Evolutionary conservation across 2,329 filamentous ascomycete genomes (phyloP).

Genomic region (Claviceps citrina): DNA sequence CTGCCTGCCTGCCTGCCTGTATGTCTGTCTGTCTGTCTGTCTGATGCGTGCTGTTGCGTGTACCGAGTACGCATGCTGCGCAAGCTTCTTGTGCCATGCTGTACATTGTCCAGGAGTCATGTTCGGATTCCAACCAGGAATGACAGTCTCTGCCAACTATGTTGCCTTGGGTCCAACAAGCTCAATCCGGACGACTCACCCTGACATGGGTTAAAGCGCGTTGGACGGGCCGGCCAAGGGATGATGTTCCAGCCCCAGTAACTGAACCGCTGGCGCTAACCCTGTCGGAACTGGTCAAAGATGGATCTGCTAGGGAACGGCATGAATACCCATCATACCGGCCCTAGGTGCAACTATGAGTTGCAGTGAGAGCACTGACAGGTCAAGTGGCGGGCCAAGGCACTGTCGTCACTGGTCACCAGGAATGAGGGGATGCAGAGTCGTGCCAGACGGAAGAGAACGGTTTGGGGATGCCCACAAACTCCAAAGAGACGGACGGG

Average conservation of each 20-base stretch:
- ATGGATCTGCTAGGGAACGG: conserved; percentile 4
- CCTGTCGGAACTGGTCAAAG: background rate
- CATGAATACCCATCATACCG: conserved; percentile 4
- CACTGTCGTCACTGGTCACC: no score
- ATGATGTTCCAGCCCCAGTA: background rate
- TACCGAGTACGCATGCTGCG: background rate
- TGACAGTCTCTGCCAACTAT: no score
- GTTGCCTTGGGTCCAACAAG: background rate
- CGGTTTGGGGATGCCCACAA: background rate
- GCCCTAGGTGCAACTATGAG: background rate
- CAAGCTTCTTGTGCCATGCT: background rate
- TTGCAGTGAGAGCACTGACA: background rate
- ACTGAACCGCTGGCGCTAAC: background rate
- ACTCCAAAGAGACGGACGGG: background rate
- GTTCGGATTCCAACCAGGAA: no score
- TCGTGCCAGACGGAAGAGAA: background rate
- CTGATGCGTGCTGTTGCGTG: no score
- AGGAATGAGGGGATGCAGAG: background rate
- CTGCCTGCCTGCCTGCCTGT: no score
- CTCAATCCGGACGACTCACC: background rate
- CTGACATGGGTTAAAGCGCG: conserved; percentile 5
- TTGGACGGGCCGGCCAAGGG: background rate
- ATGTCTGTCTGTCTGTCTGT: no score
- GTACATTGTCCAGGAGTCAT: no score
- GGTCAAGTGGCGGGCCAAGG: background rate